A percentile compares a stretch with the other conserved stretches of the same genome.
Evolutionary conservation across 1,284 basidiomycete species (phyloP).

Genomic region (Rhodotorula mucilaginosa): DNA sequence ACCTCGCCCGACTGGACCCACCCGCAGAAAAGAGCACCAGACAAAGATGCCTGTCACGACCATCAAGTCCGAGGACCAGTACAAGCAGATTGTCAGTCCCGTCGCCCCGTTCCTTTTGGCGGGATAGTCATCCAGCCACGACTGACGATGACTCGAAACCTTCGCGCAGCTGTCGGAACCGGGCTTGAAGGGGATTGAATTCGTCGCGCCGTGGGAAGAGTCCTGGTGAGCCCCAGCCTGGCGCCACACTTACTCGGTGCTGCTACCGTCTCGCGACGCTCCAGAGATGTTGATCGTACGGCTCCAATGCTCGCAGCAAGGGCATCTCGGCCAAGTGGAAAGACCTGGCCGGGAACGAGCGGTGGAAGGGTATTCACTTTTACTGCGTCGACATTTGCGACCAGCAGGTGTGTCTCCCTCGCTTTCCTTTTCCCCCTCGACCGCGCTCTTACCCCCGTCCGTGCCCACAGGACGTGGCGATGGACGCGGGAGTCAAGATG

Average conservation of each 20-base stretch:
- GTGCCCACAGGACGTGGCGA: constrained; percentile 25
- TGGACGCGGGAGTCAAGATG: constrained; percentile 25
- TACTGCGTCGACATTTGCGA: constrained; percentile 13
- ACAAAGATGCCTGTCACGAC: constrained; percentile 27
- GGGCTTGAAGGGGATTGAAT: constrained; percentile 13
- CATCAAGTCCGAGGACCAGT: constrained; percentile 28
- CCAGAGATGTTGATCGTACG: not conserved
- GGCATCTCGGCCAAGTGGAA: constrained; percentile 30
- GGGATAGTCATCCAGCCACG: too few species aligned
- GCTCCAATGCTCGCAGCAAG: constrained; percentile 1
- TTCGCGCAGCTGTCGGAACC: constrained; percentile 10
- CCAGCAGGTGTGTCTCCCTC: not conserved
- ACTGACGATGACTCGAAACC: too few species aligned
- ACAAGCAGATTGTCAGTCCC: constrained; percentile 17
- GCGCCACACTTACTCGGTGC: too few species aligned
- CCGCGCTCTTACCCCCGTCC: too few species aligned
- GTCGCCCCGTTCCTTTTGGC: too few species aligned
- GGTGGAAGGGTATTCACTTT: constrained; percentile 21
- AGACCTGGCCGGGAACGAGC: constrained; percentile 10
- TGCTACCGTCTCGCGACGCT: too few species aligned
- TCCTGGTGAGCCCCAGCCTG: constrained; percentile 6
- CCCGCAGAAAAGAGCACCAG: too few species aligned
- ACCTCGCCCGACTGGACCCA: too few species aligned
- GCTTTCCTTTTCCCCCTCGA: not conserved
- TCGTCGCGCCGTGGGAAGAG: constrained; percentile 38